These are phyloP conservation scores for Exophiala viscosa DNA, from an alignment of 2,329 filamentous ascomycete species.

Conservation along the genomic window DNA sequence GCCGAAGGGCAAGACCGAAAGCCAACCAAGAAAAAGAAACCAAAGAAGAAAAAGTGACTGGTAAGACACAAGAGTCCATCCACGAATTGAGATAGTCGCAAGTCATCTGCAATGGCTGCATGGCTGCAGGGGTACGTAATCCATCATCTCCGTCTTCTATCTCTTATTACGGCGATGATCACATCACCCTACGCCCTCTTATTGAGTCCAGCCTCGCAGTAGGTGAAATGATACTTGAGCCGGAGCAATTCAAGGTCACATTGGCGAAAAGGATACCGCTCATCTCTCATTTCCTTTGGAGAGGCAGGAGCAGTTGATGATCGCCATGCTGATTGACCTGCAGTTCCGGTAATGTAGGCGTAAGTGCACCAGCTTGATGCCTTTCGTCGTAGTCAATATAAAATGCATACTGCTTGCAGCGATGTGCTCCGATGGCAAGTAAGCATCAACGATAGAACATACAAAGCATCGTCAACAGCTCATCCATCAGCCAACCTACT, in stretches of 20 bases:
- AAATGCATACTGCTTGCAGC: too few relatives aligned
- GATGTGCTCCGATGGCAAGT: too few relatives aligned
- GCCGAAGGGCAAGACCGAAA: constrained; percentile 29
- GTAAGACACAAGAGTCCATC: not conserved
- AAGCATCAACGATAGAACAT: too few relatives aligned
- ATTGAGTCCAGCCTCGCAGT: constrained; percentile 69
- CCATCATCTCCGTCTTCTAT: constrained; percentile 56
- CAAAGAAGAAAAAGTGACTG: constrained; percentile 37
- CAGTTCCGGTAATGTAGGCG: too few relatives aligned
- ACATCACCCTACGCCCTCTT: constrained; percentile 70
- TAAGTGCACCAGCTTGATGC: too few relatives aligned
- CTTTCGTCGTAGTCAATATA: too few relatives aligned
- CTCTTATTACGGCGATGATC: constrained; percentile 64
- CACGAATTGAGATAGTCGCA: not conserved
- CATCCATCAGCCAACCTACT: too few relatives aligned
- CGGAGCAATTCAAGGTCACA: not conserved
- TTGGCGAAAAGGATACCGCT: constrained; percentile 26
- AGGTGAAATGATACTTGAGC: constrained; percentile 67
- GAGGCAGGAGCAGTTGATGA: too few relatives aligned
- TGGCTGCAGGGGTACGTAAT: constrained; percentile 60
- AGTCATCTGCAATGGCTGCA: not conserved
- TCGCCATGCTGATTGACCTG: too few relatives aligned
- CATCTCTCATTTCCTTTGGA: constrained; percentile 71
- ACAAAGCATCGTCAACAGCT: too few relatives aligned
- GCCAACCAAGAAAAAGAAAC: constrained; percentile 47